Conservation (phyloP, 768 basidiomycete genomes). For the Boletus pseudo-olivaceus region DNA sequence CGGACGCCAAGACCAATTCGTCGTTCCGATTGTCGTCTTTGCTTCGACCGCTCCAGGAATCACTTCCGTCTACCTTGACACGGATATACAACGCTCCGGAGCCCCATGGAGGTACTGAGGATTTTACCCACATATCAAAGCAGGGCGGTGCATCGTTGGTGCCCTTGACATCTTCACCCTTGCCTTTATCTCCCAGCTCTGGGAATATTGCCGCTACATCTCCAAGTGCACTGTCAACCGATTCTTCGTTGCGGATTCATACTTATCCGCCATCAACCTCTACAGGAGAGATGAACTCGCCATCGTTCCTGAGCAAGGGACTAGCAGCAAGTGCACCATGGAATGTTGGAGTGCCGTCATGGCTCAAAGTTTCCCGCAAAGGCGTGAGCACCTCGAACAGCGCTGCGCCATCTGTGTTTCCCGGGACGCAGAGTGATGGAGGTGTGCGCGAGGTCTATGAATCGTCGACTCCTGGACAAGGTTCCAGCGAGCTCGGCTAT, state of each 20-base stretch:
- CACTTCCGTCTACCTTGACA: slow-evolving; percentile 36
- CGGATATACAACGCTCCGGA: slow-evolving; percentile 33
- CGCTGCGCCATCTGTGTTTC: slow-evolving; percentile 13
- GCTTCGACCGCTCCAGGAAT: slow-evolving; percentile 66
- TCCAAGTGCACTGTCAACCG: slow-evolving; percentile 18
- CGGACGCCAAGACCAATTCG: slow-evolving; percentile 35
- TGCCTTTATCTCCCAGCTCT: slow-evolving; percentile 15
- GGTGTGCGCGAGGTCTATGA: slow-evolving; percentile 59
- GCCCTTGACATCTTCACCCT: slow-evolving; percentile 48
- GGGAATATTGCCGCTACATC: slow-evolving; percentile 6
- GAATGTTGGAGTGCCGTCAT: slow-evolving; percentile 68
- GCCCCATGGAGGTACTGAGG: slow-evolving; percentile 45
- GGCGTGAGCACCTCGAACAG: slow-evolving; percentile 34
- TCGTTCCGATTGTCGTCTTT: slow-evolving; percentile 64
- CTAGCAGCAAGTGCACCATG: slow-evolving; percentile 37
- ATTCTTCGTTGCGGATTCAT: slow-evolving; percentile 44
- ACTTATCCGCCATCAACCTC: slow-evolving; percentile 78
- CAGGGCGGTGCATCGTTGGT: slow-evolving; percentile 55
- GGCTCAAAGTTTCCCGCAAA: slow-evolving; percentile 54
- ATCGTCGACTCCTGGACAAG: slow-evolving; percentile 17
- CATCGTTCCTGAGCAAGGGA: slow-evolving; percentile 42
- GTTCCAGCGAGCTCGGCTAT: slow-evolving; percentile 60
- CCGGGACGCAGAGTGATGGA: slow-evolving; percentile 27
- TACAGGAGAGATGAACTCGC: slow-evolving; percentile 42
- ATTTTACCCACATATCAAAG: slow-evolving; percentile 69